phyloP scores from a whole-genome alignment of 2,329 filamentous ascomycete genomes.

The Zymoseptoria passerinii region DNA sequence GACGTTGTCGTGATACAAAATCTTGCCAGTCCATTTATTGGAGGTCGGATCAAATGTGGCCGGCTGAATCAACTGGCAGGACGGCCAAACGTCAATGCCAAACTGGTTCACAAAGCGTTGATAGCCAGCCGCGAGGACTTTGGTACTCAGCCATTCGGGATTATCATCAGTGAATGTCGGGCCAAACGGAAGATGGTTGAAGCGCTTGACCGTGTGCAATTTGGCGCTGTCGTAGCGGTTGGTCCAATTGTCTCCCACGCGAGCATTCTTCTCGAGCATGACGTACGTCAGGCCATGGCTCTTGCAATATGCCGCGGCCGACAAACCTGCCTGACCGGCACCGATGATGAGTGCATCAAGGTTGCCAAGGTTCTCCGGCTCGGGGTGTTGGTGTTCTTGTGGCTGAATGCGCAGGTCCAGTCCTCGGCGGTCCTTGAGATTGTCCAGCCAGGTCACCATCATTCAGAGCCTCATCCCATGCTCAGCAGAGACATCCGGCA shows the following conservation, averaged over 20 bases:
- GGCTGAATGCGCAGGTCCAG: slow-evolving; percentile 27
- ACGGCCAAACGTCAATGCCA: slow-evolving; percentile 29
- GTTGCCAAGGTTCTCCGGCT: slow-evolving; percentile 11
- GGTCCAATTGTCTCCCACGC: slow-evolving; percentile 41
- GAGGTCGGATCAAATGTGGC: neutral
- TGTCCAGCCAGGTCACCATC: slow-evolving; percentile 30
- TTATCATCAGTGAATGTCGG: slow-evolving; percentile 25
- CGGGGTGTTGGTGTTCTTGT: slow-evolving; percentile 13
- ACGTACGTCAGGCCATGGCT: slow-evolving; percentile 37
- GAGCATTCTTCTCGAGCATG: slow-evolving; percentile 37
- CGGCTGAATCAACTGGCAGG: neutral
- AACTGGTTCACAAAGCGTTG: slow-evolving; percentile 31
- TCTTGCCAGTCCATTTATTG: neutral
- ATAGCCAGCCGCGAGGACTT: slow-evolving; percentile 33
- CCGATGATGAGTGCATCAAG: slow-evolving; percentile 32
- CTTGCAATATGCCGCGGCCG: slow-evolving; percentile 36
- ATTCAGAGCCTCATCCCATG: slow-evolving; percentile 31
- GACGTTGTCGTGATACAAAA: neutral
- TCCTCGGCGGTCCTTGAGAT: slow-evolving; percentile 26
- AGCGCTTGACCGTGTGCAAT: slow-evolving; percentile 34
- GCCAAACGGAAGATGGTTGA: slow-evolving; percentile 34
- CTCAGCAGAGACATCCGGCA: neutral
- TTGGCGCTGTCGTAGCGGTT: slow-evolving; percentile 40
- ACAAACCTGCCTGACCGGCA: slow-evolving; percentile 39
- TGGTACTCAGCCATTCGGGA: slow-evolving; percentile 20